Base-by-base conservation (phyloP, 352 stramenopile species). In the Globisporangium nodosum region DNA sequence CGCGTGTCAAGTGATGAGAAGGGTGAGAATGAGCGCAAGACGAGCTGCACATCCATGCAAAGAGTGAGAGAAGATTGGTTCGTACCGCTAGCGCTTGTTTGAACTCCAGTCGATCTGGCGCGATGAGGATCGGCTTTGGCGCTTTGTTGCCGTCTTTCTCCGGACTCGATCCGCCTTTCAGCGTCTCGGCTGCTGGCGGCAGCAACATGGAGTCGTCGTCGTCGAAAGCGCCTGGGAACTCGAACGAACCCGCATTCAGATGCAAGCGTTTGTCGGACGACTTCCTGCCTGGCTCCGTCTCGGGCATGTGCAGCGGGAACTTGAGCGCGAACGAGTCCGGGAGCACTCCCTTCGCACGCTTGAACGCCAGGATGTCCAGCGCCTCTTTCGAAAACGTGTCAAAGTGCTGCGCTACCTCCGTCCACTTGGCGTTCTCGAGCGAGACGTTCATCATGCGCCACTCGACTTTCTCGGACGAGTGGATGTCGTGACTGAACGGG, bases 401-500 rank as follows among this genome's bases (percentile, higher is more conserved):
- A 1, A 91, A 58, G 31, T 94, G 81, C 11, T 78, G 74, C 0
- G 71, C 69, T n/a, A 81, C 64, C 16, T 88, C 73, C 0, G 45
- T 49, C 76, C 76, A 88, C 50, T 65, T 69, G 47, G 71, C 68
- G 2, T 51, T 54, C 7, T 76, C 68, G 2, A 92, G 54, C 5
- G 71, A 68, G 13, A 94, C 55, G 58, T 92, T 94, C 45, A 94
- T 68, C 9, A 88, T 81, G 53, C 87, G 70, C 87, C 87, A 96
- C 46, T 95, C 74, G 18, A 96, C 82, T 63, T 86, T 84, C 58
- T 96, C 87, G 0, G 84, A 88, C 39, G 84, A 94, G 66, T 96
- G 85, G 47, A 94, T 92, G 52, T 92, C 75, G 56, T 93, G 85
- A 21, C 74, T 80, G 27, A 96, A 81, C 3, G 86, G 85, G n/a